Evolutionary conservation across 108 stramenopile species (phyloP), one percentile per base, ranked within the genome.

Genomic region (Fistulifera pelliculosa): DNA sequence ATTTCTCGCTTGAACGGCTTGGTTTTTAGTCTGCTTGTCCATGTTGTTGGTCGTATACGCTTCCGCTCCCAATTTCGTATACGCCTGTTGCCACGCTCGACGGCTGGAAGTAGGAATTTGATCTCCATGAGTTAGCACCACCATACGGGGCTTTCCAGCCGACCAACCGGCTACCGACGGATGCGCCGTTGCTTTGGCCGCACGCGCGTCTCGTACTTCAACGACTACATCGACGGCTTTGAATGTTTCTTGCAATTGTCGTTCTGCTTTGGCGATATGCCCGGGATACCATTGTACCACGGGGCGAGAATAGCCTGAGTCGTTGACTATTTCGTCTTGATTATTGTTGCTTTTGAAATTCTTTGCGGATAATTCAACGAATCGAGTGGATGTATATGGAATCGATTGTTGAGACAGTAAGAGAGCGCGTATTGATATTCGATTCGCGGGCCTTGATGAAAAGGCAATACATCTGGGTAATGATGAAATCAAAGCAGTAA

Each of bases 211-310:
- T n/a, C 94, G 79, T 6, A 95, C 94, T 72, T 98, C 96, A 24
- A 98, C 81, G 19, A 98, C 91, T 19, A 98, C 93, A 70, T 98
- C 96, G 24, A 94, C 94, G 25, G 91, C 80, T 54, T 86, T 81
- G 27, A 98, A 66, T 22, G 92, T 94, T 69, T 94, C 93, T 27
- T 86, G 60, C 39, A 98, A 76, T 54, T 83, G 73, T 21, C 92
- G 80, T 69, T 98, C 96, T 45, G 95, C 96, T 56, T 94, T 94
- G 61, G 95, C 95, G 49, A 98, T 98, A 82, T 98, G 96, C 19
- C 96, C 96, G 4, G 96, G 96, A 61, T 96, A 98, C 96, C 96
- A 86, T 49, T 84, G 80, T 0, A 88, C 79, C n/a, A 67, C 80
- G n/a, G 85, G 89, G 26, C 85, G 65, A 42, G 68, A 53, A 63